Conservation (phyloP, 1,284 basidiomycete species). For the Trametes polyzona region DNA sequence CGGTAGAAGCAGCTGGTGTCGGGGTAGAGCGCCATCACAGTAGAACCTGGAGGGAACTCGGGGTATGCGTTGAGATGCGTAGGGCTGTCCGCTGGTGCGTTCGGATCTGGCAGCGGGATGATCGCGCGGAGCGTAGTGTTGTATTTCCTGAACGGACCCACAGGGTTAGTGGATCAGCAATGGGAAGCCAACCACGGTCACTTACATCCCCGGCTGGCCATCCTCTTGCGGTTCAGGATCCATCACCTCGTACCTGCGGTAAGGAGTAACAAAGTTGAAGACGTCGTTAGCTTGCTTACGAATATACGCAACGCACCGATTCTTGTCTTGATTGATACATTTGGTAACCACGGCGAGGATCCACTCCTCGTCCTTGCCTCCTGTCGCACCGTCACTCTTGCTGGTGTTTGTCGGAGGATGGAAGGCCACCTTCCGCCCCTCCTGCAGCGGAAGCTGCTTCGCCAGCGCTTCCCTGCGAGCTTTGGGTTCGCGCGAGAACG, state of each 20-base stretch:
- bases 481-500: slow-evolving; percentile 70
- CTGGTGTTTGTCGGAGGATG: slow-evolving; percentile 58
- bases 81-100: slow-evolving; percentile 55
- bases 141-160: slow-evolving; percentile 55
- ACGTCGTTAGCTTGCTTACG: not conserved
- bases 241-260: slow-evolving; percentile 74
- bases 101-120: slow-evolving; percentile 77
- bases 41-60: slow-evolving; percentile 70
- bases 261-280: slow-evolving; percentile 11
- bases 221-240: slow-evolving; percentile 81
- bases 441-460: slow-evolving; percentile 67
- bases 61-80: slow-evolving; percentile 71
- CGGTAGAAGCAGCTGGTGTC: slow-evolving; percentile 88
- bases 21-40: slow-evolving; percentile 81
- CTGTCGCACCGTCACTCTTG: slow-evolving; percentile 48
- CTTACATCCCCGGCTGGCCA: slow-evolving; percentile 70
- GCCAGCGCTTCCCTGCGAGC: slow-evolving; percentile 60
- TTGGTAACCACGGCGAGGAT: slow-evolving; percentile 76
- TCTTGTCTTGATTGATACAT: slow-evolving; percentile 71
- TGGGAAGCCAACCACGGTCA: slow-evolving; percentile 12
- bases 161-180: not conserved
- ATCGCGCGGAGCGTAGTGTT: slow-evolving; percentile 69
- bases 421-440: slow-evolving; percentile 78
- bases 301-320: slow-evolving; percentile 45
- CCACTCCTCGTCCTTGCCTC: slow-evolving; percentile 74